Evolutionary conservation across 169 alveolate genomes (phyloP).

Genomic region (Toxoplasma gondii): DNA sequence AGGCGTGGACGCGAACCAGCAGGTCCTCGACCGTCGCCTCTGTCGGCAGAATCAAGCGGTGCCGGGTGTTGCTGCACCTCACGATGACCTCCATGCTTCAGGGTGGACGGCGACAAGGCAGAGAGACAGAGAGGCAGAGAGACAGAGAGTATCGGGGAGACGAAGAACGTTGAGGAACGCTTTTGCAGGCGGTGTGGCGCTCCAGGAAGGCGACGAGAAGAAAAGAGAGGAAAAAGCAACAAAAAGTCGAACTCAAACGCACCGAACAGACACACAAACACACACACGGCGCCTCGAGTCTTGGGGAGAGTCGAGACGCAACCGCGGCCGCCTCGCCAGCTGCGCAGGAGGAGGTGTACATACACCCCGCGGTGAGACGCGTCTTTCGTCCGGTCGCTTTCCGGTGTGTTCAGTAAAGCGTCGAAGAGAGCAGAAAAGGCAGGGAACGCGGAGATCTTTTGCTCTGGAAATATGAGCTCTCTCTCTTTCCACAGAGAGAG

Average conservation of each 20-base stretch:
- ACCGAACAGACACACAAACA: background rate
- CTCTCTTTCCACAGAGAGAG: too few relatives aligned
- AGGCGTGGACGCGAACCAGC: background rate
- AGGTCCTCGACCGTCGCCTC: constrained; percentile 17
- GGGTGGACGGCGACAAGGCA: background rate
- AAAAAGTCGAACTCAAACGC: background rate
- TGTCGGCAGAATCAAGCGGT: background rate
- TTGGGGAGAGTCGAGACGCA: background rate
- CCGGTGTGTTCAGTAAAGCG: too few relatives aligned
- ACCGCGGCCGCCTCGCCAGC: too few relatives aligned
- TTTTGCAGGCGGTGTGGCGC: background rate
- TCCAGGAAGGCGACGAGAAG: background rate
- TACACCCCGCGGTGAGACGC: too few relatives aligned
- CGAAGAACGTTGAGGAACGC: background rate
- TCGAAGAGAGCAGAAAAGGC: too few relatives aligned
- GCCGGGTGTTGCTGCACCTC: constrained; percentile 1
- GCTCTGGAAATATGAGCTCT: too few relatives aligned
- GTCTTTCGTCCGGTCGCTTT: too few relatives aligned
- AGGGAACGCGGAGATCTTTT: too few relatives aligned
- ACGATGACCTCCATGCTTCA: constrained; percentile 11
- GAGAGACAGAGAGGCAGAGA: background rate
- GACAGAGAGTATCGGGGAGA: background rate
- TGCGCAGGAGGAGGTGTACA: too few relatives aligned
- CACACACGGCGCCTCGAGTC: background rate
- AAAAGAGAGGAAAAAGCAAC: background rate